Evolutionary conservation across 2,329 filamentous ascomycete genomes (phyloP).

Genomic region (Phaeoacremonium minimum): DNA sequence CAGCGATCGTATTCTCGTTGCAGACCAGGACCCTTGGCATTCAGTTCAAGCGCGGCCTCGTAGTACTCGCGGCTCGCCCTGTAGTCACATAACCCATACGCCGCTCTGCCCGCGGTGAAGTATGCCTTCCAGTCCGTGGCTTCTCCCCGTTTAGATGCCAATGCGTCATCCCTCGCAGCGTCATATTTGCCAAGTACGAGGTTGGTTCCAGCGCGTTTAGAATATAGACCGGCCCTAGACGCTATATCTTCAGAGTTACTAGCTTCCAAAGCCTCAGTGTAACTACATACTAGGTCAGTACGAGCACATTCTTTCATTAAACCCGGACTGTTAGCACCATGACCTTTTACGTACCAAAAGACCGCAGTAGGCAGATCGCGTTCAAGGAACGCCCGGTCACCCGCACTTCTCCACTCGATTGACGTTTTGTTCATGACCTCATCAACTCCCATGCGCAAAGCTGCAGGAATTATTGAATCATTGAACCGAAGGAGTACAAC

Average conservation of each 20-base stretch:
- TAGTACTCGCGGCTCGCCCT: slow-evolving; percentile 14
- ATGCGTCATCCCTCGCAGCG: slow-evolving; percentile 22
- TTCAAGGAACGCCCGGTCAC: slow-evolving; percentile 11
- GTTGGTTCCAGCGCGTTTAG: slow-evolving; percentile 25
- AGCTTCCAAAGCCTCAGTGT: slow-evolving; percentile 25
- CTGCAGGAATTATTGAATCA: slow-evolving; percentile 23
- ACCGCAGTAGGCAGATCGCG: neutral
- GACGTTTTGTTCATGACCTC: slow-evolving; percentile 11
- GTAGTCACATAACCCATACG: slow-evolving; percentile 28
- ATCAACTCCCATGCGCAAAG: slow-evolving; percentile 14
- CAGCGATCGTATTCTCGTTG: slow-evolving; percentile 17
- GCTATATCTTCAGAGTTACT: slow-evolving; percentile 9
- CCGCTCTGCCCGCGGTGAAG: slow-evolving; percentile 25
- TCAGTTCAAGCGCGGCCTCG: slow-evolving; percentile 16
- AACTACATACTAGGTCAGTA: too few relatives aligned
- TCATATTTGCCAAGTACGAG: slow-evolving; percentile 27
- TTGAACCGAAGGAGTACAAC: slow-evolving; percentile 21
- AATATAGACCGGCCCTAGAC: slow-evolving; percentile 15
- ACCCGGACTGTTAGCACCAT: too few relatives aligned
- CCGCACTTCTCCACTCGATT: slow-evolving; percentile 13
- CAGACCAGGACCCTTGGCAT: slow-evolving; percentile 12
- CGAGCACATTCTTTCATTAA: too few relatives aligned
- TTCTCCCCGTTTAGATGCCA: slow-evolving; percentile 17
- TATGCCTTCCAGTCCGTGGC: slow-evolving; percentile 25
- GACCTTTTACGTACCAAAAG: neutral